phyloP scores from a whole-genome alignment of 2,329 filamentous ascomycete genomes.

The Alternaria sp. region DNA sequence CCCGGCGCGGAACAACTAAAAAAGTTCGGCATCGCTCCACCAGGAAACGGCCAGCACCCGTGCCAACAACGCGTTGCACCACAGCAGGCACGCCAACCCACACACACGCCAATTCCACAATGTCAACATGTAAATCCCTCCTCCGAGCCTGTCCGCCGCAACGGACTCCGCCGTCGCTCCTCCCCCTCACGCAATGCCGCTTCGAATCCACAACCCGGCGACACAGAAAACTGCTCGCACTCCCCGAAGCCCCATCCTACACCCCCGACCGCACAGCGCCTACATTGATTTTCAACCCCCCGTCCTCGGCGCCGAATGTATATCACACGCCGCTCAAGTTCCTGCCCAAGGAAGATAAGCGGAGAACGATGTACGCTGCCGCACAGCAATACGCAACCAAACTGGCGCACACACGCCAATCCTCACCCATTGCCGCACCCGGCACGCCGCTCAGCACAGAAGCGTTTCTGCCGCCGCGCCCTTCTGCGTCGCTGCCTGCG shows the following conservation, averaged over 20 bases:
- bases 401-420: constrained; percentile 26
- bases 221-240: constrained; percentile 54
- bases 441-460: constrained; percentile 34
- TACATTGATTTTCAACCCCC: constrained; percentile 65
- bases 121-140: constrained; percentile 44
- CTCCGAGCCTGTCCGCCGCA: constrained; percentile 29
- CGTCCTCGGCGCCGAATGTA: constrained; percentile 66
- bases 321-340: constrained; percentile 71
- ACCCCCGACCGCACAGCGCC: constrained; percentile 35
- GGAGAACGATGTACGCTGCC: constrained; percentile 55
- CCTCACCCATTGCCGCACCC: constrained; percentile 33
- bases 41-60: constrained; percentile 15
- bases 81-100: constrained; percentile 13
- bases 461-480: constrained; percentile 30
- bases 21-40: constrained; percentile 27
- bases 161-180: constrained; percentile 24
- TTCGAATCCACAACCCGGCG: constrained; percentile 55
- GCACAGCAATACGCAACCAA: constrained; percentile 31
- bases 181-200: constrained; percentile 43
- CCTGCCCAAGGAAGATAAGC: constrained; percentile 64
- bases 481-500: constrained; percentile 50
- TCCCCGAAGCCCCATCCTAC: constrained; percentile 55
- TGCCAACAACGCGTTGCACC: constrained; percentile 13
- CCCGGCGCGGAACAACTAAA: constrained; percentile 35
- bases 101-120: constrained; percentile 29